phyloP scores from a whole-genome alignment of 495 filamentous ascomycete species.

The Aeminium ludgeri region DNA sequence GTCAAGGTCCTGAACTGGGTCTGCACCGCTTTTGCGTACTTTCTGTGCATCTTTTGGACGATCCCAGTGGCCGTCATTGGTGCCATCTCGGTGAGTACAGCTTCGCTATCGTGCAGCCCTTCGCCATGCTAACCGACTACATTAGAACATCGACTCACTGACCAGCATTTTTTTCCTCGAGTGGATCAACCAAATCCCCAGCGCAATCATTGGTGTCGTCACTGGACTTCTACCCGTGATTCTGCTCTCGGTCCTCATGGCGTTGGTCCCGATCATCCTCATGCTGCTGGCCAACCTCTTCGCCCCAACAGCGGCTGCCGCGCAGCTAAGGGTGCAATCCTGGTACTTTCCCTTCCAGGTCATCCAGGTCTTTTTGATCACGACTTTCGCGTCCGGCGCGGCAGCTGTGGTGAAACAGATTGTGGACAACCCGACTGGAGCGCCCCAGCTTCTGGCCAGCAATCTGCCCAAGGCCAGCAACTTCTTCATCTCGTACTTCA shows the following conservation, averaged over 20 bases:
- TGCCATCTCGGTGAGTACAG: too few relatives aligned
- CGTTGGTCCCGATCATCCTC: slow-evolving; percentile 70
- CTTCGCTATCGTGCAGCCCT: too few relatives aligned
- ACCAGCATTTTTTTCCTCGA: slow-evolving; percentile 42
- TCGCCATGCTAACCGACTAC: too few relatives aligned
- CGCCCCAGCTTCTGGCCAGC: slow-evolving; percentile 48
- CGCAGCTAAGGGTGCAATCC: slow-evolving; percentile 78
- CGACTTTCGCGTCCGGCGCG: slow-evolving; percentile 58
- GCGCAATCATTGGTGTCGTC: slow-evolving; percentile 56
- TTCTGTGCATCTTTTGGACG: slow-evolving; percentile 85
- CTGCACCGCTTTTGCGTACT: slow-evolving; percentile 51
- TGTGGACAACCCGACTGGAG: slow-evolving; percentile 39
- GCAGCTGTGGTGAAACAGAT: slow-evolving; percentile 52
- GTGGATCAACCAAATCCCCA: slow-evolving; percentile 56
- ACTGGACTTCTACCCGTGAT: slow-evolving; percentile 69
- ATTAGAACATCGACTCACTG: slow-evolving; percentile 60
- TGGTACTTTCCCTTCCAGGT: slow-evolving; percentile 94
- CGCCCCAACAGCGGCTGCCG: slow-evolving; percentile 52
- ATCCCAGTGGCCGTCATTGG: slow-evolving; percentile 80
- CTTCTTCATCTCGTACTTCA: slow-evolving; percentile 90
- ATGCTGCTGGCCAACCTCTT: slow-evolving; percentile 58
- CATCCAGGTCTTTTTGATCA: slow-evolving; percentile 83
- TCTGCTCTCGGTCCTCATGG: slow-evolving; percentile 68
- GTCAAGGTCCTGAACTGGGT: slow-evolving; percentile 49
- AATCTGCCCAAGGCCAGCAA: slow-evolving; percentile 71